phyloP scores from a whole-genome alignment of 2,329 filamentous ascomycete genomes.

The Pyrenochaeta sp. region DNA sequence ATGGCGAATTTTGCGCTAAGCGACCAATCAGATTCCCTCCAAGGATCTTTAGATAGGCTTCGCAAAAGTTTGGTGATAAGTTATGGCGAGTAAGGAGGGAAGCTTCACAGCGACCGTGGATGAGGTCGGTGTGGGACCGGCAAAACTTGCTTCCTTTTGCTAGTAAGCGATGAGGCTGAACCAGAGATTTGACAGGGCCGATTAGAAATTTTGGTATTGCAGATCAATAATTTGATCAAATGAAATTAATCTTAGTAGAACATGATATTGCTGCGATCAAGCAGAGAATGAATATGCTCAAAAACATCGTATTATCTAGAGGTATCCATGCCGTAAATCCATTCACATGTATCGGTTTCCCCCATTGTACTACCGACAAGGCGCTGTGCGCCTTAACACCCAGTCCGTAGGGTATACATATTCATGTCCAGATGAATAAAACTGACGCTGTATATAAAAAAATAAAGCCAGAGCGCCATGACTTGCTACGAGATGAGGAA shows the following conservation, averaged over 20 bases:
- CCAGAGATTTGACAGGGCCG: not conserved
- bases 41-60: not conserved
- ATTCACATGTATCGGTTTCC: not conserved
- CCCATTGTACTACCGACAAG: too few relatives aligned
- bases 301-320: conserved; percentile 7
- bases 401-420: not conserved
- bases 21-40: not conserved
- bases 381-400: not conserved
- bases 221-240: not conserved
- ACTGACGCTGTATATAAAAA: not conserved
- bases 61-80: not conserved
- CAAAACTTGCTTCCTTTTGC: not conserved
- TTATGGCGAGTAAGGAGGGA: not conserved
- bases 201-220: not conserved
- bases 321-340: conserved; percentile 8
- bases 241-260: too few relatives aligned
- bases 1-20: not conserved
- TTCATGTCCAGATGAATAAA: not conserved
- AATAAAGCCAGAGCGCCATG: not conserved
- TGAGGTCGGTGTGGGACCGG: not conserved
- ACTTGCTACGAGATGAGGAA: not conserved
- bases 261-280: too few relatives aligned
- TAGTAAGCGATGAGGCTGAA: not conserved
- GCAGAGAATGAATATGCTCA: not conserved
- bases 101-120: not conserved